Base-by-base conservation (phyloP, 108 stramenopile genomes). In the Parietichytrium sp. region DNA sequence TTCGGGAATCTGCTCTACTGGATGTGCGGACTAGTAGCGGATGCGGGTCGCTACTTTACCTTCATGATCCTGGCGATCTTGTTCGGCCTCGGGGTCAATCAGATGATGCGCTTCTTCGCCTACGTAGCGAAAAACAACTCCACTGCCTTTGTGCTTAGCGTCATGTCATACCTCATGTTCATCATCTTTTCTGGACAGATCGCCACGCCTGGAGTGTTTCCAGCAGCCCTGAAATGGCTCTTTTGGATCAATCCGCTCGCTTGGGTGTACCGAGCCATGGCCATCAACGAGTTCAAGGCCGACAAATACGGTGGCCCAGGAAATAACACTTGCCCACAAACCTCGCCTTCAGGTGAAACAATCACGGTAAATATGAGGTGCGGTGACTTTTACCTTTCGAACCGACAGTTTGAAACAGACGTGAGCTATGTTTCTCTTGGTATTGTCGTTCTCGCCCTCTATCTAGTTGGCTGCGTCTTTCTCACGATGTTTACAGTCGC, bases 111-210 rank as follows among this genome's bases (percentile, higher is more conserved):
- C 15, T 12, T 82, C 23, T 10, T 90, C 42, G 84, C 83, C 49
- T 77, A 48, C 13, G 77, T 84, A 15, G 31, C 87, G 30, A 36
- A 85, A 53, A 81, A 79, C 61, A 83, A 23, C 33, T 80, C 79
- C 10, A 31, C 36, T 6, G 89, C 88, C 4, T 80, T 84, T 51
- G 81, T 54, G 31, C 12, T 80, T n/a, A 30, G 47, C 10, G 86
- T 84, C 15, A 18, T 87, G 23, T 51, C 45, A 36, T 7, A 85
- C 54, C 29, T 86, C 33, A 3, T 88, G 29, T 33, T 84, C 54
- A 54, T 89, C 26, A 79, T 91, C 4, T 90, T 91, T 54, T 61
- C 72, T 26, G 90, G 90, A 30, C 88, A 84, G 48, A 79, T 90
- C 36, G 48, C 87, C 54, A 81, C 82, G 23, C 25, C 13, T 42